Evolutionary conservation across 2,329 filamentous ascomycete genomes (phyloP), one percentile per base, ranked within the genome.

Genomic region (Diaporthe capsici): DNA sequence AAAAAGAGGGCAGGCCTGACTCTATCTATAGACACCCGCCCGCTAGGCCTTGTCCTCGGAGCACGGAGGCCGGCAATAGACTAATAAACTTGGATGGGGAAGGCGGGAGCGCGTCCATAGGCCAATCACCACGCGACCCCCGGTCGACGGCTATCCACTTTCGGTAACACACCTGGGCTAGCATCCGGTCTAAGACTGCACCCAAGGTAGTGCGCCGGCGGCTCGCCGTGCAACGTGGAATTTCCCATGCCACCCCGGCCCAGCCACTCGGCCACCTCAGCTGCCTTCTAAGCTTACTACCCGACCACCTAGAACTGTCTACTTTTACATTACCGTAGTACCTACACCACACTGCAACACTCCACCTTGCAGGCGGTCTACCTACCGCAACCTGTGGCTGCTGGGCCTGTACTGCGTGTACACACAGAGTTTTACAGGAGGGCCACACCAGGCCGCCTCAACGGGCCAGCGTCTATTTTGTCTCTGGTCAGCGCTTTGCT

Each of bases 401-500:
- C 31, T 37, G 39, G n/a, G 55, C 55, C 55, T 55, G 20, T n/a
- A 44, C 60, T 63, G 44, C 31, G 58, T 28, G n/a, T 34, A 17
- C 39, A 58, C 25, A 20, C n/a, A n/a, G 9, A 25, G 28, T 6
- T 20, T 39, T 68, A 42, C 53, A 58, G 17, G 53, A 31, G 53
- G 47, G 63, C 71, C 57, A 63, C 67, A 75, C 72, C 72, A 42
- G 76, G 76, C 73, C 76, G 76, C 73, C 73, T 53, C 42, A 75
- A 75, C 70, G 63, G 76, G 76, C 76, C 76, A 71, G 76, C 76
- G 76, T 75, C 73, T 77, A 77, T 31, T 37, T 60, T 39, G 47
- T 28, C 34, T 49, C 55, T 53, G 51, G 37, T 49, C 65, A 70
- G 65, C 65, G 65, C 49, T 42, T 70, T 70, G 34, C 65, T 55